Evolutionary conservation across 257 asterid genomes (phyloP), one percentile per base, ranked within the genome.

Genomic region (Nicotiana obtusifolia): DNA sequence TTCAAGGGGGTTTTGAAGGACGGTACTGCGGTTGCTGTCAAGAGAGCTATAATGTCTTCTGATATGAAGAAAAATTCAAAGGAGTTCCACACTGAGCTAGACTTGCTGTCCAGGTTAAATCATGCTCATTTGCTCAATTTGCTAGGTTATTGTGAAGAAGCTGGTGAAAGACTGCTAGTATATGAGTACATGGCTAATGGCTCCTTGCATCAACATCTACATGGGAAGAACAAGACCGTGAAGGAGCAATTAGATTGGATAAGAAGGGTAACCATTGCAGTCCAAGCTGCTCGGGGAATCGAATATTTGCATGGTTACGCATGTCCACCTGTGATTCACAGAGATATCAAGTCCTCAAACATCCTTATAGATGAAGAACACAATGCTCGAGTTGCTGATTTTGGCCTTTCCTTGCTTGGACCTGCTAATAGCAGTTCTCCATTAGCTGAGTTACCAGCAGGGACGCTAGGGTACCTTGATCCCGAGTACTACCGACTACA

Each of bases 131-230:
- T 95, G 80, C 92, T 95, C 47, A 92, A 91, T 80, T 76, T 95
- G 83, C 96, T 93, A 3, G 99, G 99, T 31, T 93, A 95, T 76
- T 95, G 99, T 77, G 99, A 95, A 76, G 97, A 95, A 84, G 92
- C 92, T 1, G 97, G 87, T 7, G 97, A 95, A 77, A 89, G 99
- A 80, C 95, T 95, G 73, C 85, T 95, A 3, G 99, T 95, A 26
- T 93, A 95, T 5, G 99, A 95, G 90, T 95, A 87, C 91, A 95
- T 95, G 99, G 95, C 99, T 31, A 95, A 95, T 78, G 99, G 99
- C 57, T 92, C 99, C 4, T 80, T 95, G 68, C 94, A 95, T 60
- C 93, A 95, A 57, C 97, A 93, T 68, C 93, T 93, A 60, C 98
- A 95, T 11, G 86, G 89, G 10, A 90, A 88, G 86, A 90, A 86